Evolutionary conservation across 2,329 filamentous ascomycete genomes (phyloP), one percentile per base, ranked within the genome.

Genomic region (Esteya vermicola): DNA sequence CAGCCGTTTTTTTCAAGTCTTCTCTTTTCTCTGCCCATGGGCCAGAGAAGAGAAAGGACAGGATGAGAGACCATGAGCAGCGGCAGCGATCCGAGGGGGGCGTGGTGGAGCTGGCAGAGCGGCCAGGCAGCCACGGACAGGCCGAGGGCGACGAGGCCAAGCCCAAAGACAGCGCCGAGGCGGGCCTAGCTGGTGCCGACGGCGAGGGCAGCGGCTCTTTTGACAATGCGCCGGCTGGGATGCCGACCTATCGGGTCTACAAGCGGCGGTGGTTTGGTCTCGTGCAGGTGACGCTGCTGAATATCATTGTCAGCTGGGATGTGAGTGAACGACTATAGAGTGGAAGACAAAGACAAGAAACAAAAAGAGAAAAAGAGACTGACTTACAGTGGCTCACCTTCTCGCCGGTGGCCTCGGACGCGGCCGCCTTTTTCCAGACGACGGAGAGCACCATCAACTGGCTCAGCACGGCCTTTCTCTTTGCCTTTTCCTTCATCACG

Each of bases 261-360:
- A 89, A 82, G 61, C 73, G 85, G 53, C 73, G 91, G 33, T 98
- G 85, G 78, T 83, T 94, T 56, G 91, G 91, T 1, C 65, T 98
- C 38, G 62, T 73, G 19, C 84, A 94, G 59, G 62, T 96, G 54
- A 81, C 86, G 7, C 60, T 96, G 52, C 66, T 96, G 60, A 98
- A 96, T 56, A 80, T 95, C 41, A 75, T 96, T 45, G 81, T 94
- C 32, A 93, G 84, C 53, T 96, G 89, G 89, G 85, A 93, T 72
- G 85, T 91, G 70, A 68, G 85, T 78, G 16, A n/a, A n/a, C n/a
- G n/a, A n/a, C n/a, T n/a, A n/a, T n/a, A n/a, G n/a, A n/a, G n/a
- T n/a, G n/a, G n/a, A n/a, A n/a, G n/a, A n/a, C n/a, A n/a, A n/a
- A n/a, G n/a, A n/a, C n/a, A n/a, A n/a, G n/a, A n/a, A n/a, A n/a